These are phyloP conservation scores for Paecilomyces niveus DNA, from an alignment of 2,329 filamentous ascomycete genomes.

Conservation along the genomic window DNA sequence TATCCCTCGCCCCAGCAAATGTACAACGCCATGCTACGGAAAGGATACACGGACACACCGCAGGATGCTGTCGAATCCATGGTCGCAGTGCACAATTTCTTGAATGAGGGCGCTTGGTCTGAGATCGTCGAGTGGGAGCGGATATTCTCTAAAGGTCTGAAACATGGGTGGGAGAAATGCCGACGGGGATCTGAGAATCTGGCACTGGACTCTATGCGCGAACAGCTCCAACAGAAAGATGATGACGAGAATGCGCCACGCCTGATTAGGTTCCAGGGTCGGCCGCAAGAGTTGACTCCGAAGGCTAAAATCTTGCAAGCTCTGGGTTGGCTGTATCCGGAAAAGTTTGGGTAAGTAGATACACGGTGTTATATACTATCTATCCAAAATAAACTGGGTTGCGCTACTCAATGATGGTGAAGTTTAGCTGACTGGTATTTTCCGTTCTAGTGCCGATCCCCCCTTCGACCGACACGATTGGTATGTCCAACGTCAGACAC, in stretches of 20 bases:
- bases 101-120: slow-evolving; percentile 95
- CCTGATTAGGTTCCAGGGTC: slow-evolving; percentile 78
- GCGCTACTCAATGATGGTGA: background rate
- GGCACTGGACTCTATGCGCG: slow-evolving; percentile 47
- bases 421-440: slow-evolving; percentile 5
- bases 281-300: slow-evolving; percentile 82
- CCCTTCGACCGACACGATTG: slow-evolving; percentile 98
- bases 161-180: slow-evolving; percentile 66
- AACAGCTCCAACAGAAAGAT: slow-evolving; percentile 31
- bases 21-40: slow-evolving; percentile 96
- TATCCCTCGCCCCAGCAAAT: slow-evolving; percentile 98
- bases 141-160: slow-evolving; percentile 69
- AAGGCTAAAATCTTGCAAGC: slow-evolving; percentile 81
- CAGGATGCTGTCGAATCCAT: slow-evolving; percentile 90
- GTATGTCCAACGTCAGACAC: slow-evolving; percentile 70
- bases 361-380: background rate
- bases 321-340: slow-evolving; percentile 70
- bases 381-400: slow-evolving; percentile 8
- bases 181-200: slow-evolving; percentile 64
- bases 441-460: slow-evolving; percentile 58
- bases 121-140: slow-evolving; percentile 94
- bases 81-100: slow-evolving; percentile 96
- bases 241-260: slow-evolving; percentile 52
- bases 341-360: slow-evolving; percentile 62
- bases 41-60: slow-evolving; percentile 92